A percentile compares a stretch with the other conserved stretches of the same genome.
These are phyloP conservation scores for Phytophthora europaea DNA, from an alignment of 352 stramenopile species.

Conservation along the genomic window DNA sequence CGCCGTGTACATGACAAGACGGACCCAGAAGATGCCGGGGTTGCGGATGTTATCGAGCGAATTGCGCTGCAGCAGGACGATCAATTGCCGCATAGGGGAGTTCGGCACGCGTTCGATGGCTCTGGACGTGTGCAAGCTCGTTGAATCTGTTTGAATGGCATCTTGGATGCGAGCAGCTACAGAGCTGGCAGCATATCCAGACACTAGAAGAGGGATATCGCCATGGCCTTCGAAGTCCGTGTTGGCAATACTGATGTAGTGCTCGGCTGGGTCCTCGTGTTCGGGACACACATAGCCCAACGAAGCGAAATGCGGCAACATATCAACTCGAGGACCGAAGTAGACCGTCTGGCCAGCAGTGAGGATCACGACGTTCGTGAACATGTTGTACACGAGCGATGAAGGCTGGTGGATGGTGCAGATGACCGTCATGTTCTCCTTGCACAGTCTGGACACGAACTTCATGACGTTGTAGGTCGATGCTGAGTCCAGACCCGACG, in stretches of 20 bases:
- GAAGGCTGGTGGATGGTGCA: conserved; percentile 91
- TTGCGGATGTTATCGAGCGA: conserved; percentile 73
- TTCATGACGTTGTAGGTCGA: conserved; percentile 92
- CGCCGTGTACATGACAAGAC: conserved; percentile 81
- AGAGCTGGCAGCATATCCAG: conserved; percentile 23
- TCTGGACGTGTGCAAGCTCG: conserved; percentile 14
- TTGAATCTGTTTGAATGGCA: conserved; percentile 16
- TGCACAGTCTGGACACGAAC: conserved; percentile 54
- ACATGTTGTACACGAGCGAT: conserved; percentile 64
- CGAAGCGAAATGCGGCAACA: conserved; percentile 54
- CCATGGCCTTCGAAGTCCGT: conserved; percentile 54
- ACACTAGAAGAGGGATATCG: conserved; percentile 22
- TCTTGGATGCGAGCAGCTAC: conserved; percentile 11
- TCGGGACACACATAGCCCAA: conserved; percentile 61
- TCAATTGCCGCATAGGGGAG: conserved; percentile 56
- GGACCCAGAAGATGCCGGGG: conserved; percentile 79
- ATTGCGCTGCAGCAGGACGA: conserved; percentile 63
- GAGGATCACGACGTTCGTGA: conserved; percentile 75
- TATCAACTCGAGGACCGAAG: conserved; percentile 76
- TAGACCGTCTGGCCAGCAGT: conserved; percentile 88
- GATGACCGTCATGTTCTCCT: conserved; percentile 81
- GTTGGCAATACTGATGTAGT: conserved; percentile 72
- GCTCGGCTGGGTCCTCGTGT: conserved; percentile 71
- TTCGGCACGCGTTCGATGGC: conserved; percentile 36
- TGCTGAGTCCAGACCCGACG: conserved; percentile 90